Percentiles rank a stretch among this genome's conserved stretches.
These are phyloP conservation scores for Waltiozyma sp. DNA, from an alignment of 1,139 yeast species.

Conservation along the genomic window DNA sequence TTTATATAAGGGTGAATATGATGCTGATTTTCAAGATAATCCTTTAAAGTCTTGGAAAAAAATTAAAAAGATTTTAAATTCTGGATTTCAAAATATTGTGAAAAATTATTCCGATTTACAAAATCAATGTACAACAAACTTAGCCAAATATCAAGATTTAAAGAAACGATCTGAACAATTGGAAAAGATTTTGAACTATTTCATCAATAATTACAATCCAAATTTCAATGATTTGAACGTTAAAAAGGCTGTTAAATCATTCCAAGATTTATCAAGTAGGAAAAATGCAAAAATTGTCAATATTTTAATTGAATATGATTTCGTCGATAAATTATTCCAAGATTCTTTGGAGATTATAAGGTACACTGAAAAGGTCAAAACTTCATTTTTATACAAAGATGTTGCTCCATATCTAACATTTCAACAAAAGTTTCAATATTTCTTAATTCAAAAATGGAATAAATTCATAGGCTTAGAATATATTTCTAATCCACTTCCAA, in stretches of 20 bases:
- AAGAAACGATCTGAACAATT: slow-evolving; percentile 20
- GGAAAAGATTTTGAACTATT: slow-evolving; percentile 33
- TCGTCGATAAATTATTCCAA: not conserved
- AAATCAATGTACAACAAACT: not conserved
- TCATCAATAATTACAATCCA: slow-evolving; percentile 63
- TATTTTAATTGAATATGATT: not conserved
- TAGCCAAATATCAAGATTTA: slow-evolving; percentile 1
- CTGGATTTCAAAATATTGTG: slow-evolving; percentile 1
- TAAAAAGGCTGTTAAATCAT: slow-evolving; percentile 54
- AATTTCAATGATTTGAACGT: slow-evolving; percentile 88
- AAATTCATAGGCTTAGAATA: slow-evolving; percentile 18
- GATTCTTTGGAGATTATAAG: not conserved
- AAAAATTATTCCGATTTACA: slow-evolving; percentile 1
- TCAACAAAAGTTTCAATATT: slow-evolving; percentile 8
- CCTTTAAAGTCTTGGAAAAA: not conserved
- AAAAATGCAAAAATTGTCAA: slow-evolving; percentile 4
- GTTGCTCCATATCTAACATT: slow-evolving; percentile 3
- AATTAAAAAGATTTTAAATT: not conserved
- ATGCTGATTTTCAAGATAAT: not conserved
- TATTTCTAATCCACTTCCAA: not conserved
- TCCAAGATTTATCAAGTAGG: slow-evolving; percentile 34
- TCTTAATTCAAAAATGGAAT: slow-evolving; percentile 9
- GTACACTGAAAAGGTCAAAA: not conserved
- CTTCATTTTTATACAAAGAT: not conserved
- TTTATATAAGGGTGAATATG: slow-evolving; percentile 3